phyloP scores from a whole-genome alignment of 2,329 filamentous ascomycete genomes.

The Blastomyces silverae region DNA sequence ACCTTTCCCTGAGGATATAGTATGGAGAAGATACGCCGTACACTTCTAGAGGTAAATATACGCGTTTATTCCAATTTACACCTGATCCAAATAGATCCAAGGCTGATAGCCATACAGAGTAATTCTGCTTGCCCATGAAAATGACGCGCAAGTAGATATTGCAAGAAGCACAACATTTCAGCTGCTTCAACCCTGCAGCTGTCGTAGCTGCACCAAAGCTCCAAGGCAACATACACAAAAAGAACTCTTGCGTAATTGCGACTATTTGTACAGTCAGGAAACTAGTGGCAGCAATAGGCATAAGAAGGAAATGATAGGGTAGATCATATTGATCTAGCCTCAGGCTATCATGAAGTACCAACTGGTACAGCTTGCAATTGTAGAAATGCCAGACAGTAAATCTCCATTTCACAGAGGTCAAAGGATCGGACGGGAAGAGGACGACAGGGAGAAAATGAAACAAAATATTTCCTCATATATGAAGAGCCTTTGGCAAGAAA shows the following conservation, averaged over 20 bases:
- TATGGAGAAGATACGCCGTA: background rate
- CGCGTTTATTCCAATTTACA: background rate
- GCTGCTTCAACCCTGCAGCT: background rate
- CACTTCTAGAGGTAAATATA: background rate
- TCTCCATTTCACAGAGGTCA: background rate
- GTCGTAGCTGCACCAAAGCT: background rate
- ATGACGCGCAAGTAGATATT: background rate
- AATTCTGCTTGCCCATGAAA: background rate
- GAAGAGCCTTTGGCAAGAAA: too few species aligned
- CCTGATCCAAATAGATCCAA: background rate
- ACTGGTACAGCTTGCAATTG: background rate
- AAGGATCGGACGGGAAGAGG: background rate
- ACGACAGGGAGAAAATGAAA: background rate
- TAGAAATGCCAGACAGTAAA: background rate
- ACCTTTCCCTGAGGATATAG: background rate
- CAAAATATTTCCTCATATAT: too few species aligned
- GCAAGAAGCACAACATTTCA: background rate
- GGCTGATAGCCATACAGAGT: background rate
- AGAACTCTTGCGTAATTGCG: too few species aligned
- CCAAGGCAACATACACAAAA: background rate
- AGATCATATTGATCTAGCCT: background rate
- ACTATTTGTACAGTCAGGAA: background rate
- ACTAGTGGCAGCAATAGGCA: background rate
- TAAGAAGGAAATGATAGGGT: background rate
- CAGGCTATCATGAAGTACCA: background rate